Evolutionary conservation across 352 stramenopile species (phyloP).

Genomic region (Phytophthora citricola): DNA sequence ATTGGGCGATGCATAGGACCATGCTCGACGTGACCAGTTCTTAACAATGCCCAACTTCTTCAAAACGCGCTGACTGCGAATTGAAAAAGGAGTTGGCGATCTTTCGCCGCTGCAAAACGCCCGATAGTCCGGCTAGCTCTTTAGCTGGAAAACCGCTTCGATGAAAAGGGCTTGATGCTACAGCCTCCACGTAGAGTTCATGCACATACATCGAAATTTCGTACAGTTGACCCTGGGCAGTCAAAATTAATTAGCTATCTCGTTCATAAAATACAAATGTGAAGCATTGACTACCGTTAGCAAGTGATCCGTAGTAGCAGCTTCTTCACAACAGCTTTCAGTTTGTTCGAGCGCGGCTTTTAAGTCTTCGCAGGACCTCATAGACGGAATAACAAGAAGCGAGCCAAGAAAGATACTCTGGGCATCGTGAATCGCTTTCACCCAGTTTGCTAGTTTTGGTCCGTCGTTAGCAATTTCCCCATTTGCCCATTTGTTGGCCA

Average conservation of each 20-base stretch:
- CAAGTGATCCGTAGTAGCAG: constrained; percentile 27
- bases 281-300: constrained; percentile 34
- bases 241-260: not conserved
- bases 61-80: constrained; percentile 42
- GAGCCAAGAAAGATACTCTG: constrained; percentile 31
- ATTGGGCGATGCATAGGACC: constrained; percentile 4
- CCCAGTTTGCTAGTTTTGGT: constrained; percentile 32
- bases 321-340: constrained; percentile 36
- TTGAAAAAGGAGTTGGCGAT: constrained; percentile 43
- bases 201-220: constrained; percentile 43
- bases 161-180: constrained; percentile 55
- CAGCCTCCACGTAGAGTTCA: constrained; percentile 57
- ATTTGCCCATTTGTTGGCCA: constrained; percentile 35
- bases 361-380: constrained; percentile 38
- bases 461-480: constrained; percentile 18
- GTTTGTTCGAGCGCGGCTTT: constrained; percentile 30
- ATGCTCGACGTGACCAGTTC: constrained; percentile 23
- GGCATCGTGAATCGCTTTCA: constrained; percentile 36
- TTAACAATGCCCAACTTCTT: constrained; percentile 42
- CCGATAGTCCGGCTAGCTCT: constrained; percentile 32
- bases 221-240: constrained; percentile 43
- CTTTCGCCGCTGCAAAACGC: constrained; percentile 35
- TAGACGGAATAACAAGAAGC: constrained; percentile 41
- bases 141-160: constrained; percentile 15
- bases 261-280: not conserved